These are phyloP conservation scores for Hypomontagnella submonticulosa DNA, from an alignment of 495 filamentous ascomycete species.

Conservation along the genomic window DNA sequence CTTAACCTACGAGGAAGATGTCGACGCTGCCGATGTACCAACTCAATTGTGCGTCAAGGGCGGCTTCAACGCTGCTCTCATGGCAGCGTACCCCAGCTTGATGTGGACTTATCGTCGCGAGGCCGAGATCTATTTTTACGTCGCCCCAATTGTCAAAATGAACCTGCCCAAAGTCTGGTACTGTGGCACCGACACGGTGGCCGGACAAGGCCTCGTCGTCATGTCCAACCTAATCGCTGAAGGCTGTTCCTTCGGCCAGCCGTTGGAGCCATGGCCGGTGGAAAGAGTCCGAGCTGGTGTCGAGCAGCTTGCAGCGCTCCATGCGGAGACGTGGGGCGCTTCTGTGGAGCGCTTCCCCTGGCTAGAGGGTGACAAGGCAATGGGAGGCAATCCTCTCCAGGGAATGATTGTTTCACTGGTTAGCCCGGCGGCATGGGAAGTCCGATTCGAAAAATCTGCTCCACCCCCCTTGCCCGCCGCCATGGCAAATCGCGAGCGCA, in stretches of 20 bases:
- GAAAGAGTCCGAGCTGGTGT: conserved; percentile 24
- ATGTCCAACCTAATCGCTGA: conserved; percentile 10
- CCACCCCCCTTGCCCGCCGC: conserved; percentile 13
- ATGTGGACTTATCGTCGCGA: conserved; percentile 25
- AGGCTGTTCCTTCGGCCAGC: conserved; percentile 17
- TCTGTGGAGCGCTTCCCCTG: conserved; percentile 17
- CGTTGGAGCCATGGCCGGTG: conserved; percentile 16
- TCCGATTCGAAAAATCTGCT: conserved; percentile 10
- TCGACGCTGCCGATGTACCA: conserved; percentile 4
- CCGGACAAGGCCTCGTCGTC: conserved; percentile 17
- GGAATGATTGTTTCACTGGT: conserved; percentile 16
- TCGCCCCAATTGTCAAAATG: conserved; percentile 13
- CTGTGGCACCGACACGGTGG: conserved; percentile 6
- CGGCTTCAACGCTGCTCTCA: conserved; percentile 18
- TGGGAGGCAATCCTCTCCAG: conserved; percentile 19
- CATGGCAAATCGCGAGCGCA: conserved; percentile 14
- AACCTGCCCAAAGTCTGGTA: conserved; percentile 21
- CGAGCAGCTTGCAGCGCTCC: conserved; percentile 18
- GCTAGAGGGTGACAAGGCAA: conserved; percentile 14
- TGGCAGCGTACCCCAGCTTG: conserved; percentile 7
- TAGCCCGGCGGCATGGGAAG: conserved; percentile 5
- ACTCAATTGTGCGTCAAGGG: conserved; percentile 18
- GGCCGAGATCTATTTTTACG: conserved; percentile 19
- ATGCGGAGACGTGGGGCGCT: conserved; percentile 25
- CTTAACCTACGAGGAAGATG: conserved; percentile 11